These are phyloP conservation scores for Phalaenopsis aphrodite DNA, from an alignment of 106 monocot genomes.

Conservation along the genomic window DNA sequence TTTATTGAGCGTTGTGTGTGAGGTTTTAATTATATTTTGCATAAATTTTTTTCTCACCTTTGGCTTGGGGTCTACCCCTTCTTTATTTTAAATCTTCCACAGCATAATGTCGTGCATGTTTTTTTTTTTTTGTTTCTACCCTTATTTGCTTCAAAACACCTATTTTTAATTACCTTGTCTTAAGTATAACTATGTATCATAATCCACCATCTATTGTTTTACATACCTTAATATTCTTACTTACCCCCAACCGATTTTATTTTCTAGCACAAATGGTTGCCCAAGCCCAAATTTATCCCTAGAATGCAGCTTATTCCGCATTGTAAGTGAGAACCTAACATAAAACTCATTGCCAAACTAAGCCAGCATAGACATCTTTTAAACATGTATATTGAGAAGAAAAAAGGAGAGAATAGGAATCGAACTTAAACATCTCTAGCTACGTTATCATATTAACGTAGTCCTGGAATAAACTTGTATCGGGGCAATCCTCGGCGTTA, in stretches of 20 bases:
- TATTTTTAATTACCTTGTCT: background rate
- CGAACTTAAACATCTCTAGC: background rate
- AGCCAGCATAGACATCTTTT: too few relatives aligned
- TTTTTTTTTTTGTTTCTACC: background rate
- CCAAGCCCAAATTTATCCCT: too few relatives aligned
- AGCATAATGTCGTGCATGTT: too few relatives aligned
- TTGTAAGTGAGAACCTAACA: background rate
- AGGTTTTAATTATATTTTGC: background rate
- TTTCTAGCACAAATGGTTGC: too few relatives aligned
- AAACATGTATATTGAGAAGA: too few relatives aligned
- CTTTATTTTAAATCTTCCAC: background rate
- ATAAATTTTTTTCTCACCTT: background rate
- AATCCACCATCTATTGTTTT: background rate
- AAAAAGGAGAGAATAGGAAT: background rate
- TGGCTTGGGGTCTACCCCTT: background rate
- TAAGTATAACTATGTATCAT: background rate
- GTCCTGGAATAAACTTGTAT: background rate
- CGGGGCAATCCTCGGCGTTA: background rate
- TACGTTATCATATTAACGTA: background rate
- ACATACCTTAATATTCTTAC: too few relatives aligned
- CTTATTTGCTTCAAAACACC: background rate
- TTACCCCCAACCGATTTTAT: too few relatives aligned
- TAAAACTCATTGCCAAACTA: background rate
- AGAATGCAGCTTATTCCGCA: background rate
- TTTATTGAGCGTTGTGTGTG: background rate